A percentile compares a stretch with the other conserved stretches of the same genome.
Evolutionary conservation across 371 early-diverging fungal genomes (phyloP).

Genomic region (Actinomortierella wolfii): DNA sequence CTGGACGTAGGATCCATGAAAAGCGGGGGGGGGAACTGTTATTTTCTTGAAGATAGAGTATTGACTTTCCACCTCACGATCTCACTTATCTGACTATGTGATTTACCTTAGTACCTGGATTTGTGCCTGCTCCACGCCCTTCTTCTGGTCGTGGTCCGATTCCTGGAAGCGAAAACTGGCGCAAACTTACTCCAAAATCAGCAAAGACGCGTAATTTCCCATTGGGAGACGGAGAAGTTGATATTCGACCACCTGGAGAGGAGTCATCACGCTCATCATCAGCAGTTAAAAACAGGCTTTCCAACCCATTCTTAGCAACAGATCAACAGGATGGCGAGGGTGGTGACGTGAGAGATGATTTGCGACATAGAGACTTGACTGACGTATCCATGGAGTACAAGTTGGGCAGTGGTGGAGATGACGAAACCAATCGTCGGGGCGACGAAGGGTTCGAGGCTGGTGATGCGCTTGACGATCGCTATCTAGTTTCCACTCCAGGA

Average conservation of each 20-base stretch:
- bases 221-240: constrained; percentile 3
- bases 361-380: too few relatives aligned
- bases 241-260: too few relatives aligned
- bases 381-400: too few relatives aligned
- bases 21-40: too few relatives aligned
- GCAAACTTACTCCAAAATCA: constrained; percentile 37
- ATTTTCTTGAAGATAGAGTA: not conserved
- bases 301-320: constrained; percentile 8
- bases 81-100: not conserved
- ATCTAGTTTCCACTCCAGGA: too few relatives aligned
- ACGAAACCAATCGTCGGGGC: too few relatives aligned
- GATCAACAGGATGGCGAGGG: not conserved
- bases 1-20: not conserved
- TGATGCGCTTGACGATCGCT: too few relatives aligned
- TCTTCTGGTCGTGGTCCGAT: constrained; percentile 25
- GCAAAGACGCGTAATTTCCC: constrained; percentile 18
- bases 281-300: too few relatives aligned
- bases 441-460: too few relatives aligned
- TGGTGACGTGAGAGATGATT: too few relatives aligned
- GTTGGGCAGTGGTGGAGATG: too few relatives aligned
- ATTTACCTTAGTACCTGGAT: constrained; percentile 24
- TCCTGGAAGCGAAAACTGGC: constrained; percentile 37
- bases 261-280: too few relatives aligned
- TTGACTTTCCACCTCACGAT: not conserved
- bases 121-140: constrained; percentile 26